phyloP scores from a whole-genome alignment of 495 filamentous ascomycete genomes.

The Penicillium turbatum region DNA sequence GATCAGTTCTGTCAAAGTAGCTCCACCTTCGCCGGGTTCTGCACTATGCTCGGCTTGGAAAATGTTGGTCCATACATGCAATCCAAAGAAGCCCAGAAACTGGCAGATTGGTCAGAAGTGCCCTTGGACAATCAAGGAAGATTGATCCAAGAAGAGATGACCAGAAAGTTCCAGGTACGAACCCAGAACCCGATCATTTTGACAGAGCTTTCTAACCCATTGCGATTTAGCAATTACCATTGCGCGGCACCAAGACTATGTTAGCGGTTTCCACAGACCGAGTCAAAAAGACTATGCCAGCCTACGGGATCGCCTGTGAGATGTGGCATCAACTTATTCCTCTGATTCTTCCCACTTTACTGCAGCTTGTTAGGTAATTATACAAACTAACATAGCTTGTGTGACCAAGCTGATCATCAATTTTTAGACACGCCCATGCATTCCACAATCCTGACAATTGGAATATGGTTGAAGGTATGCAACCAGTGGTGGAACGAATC shows the following conservation, averaged over 20 bases:
- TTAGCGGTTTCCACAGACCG: conserved; percentile 87
- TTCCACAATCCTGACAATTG: conserved; percentile 87
- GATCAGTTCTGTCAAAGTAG: conserved; percentile 61
- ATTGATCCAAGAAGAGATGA: conserved; percentile 68
- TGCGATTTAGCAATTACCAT: conserved; percentile 57
- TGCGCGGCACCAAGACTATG: conserved; percentile 85
- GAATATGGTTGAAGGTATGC: conserved; percentile 76
- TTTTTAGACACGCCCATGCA: conserved; percentile 75
- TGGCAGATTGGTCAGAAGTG: conserved; percentile 77
- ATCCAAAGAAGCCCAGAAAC: conserved; percentile 63
- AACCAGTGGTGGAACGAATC: conserved; percentile 70
- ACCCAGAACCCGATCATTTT: too few species aligned
- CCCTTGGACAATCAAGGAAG: conserved; percentile 75
- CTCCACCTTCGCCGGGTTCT: conserved; percentile 75
- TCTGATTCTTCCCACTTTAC: conserved; percentile 75
- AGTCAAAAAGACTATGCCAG: conserved; percentile 60
- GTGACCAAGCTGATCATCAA: conserved; percentile 7
- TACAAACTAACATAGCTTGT: background rate
- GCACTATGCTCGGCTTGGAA: conserved; percentile 70
- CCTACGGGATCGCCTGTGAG: conserved; percentile 64
- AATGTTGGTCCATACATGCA: conserved; percentile 76
- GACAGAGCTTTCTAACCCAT: conserved; percentile 6
- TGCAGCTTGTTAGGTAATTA: conserved; percentile 73
- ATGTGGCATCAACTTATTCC: conserved; percentile 84
- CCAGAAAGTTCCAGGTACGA: conserved; percentile 59